These are phyloP conservation scores for Metschnikowia kofuensis DNA, from an alignment of 805 yeast genomes.

Conservation along the genomic window DNA sequence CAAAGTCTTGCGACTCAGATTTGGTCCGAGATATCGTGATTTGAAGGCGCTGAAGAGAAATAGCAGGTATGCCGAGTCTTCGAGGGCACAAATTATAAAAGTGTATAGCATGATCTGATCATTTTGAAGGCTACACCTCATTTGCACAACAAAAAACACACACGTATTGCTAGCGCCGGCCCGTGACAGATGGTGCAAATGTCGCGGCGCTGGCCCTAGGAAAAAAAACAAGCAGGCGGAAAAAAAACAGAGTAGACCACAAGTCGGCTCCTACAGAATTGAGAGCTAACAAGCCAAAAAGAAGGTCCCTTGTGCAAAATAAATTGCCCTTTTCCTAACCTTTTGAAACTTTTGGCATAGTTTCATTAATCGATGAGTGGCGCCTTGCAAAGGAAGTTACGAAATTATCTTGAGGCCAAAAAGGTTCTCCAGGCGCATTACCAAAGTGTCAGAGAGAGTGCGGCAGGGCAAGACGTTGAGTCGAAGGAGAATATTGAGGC, in stretches of 20 bases:
- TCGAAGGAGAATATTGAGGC: constrained; percentile 13
- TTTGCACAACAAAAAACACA: too few species aligned
- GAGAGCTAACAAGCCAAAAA: not conserved
- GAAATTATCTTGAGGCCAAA: constrained; percentile 9
- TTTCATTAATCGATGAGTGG: constrained; percentile 8
- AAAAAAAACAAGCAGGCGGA: constrained; percentile 2
- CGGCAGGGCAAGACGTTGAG: constrained; percentile 11
- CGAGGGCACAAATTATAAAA: too few species aligned
- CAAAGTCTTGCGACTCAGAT: too few species aligned
- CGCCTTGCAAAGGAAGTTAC: constrained; percentile 12
- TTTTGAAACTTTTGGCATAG: too few species aligned
- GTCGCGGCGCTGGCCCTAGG: constrained; percentile 8
- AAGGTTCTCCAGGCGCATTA: constrained; percentile 11
- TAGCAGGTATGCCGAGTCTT: too few species aligned
- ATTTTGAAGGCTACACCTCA: too few species aligned
- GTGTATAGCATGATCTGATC: too few species aligned
- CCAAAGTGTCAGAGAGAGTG: not conserved
- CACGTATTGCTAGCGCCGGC: too few species aligned
- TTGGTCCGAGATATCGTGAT: too few species aligned
- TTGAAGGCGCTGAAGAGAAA: too few species aligned
- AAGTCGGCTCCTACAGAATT: constrained; percentile 2
- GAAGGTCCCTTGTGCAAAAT: too few species aligned
- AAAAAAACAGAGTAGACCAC: constrained; percentile 2
- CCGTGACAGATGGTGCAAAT: not conserved
- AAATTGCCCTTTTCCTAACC: too few species aligned